Evolutionary conservation across 2,329 filamentous ascomycete genomes (phyloP).

Genomic region (Davidsoniella virescens): DNA sequence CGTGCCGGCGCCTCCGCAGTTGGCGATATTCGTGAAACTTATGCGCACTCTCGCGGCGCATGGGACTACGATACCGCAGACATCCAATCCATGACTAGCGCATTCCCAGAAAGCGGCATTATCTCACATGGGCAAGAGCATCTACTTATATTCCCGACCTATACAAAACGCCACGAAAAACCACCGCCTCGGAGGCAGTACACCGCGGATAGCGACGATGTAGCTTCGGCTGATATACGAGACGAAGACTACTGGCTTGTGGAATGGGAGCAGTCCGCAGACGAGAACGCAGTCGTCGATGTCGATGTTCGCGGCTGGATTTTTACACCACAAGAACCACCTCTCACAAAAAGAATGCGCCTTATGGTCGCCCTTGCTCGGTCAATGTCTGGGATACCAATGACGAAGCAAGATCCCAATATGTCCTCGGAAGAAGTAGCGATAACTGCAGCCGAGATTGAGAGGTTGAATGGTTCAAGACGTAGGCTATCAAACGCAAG

Average conservation of each 20-base stretch:
- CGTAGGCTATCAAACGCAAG: neutral
- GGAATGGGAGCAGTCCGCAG: conserved; percentile 66
- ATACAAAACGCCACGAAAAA: conserved; percentile 52
- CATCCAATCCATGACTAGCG: conserved; percentile 43
- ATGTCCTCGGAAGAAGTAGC: conserved; percentile 3
- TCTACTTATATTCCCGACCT: conserved; percentile 90
- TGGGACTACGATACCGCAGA: conserved; percentile 18
- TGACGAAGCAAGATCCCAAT: conserved; percentile 31
- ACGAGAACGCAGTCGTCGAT: conserved; percentile 74
- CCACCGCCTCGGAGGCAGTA: neutral
- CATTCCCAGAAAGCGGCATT: conserved; percentile 75
- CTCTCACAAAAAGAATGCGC: conserved; percentile 73
- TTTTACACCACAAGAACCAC: conserved; percentile 70
- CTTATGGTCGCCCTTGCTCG: conserved; percentile 74
- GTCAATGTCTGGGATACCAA: conserved; percentile 72
- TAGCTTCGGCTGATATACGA: conserved; percentile 26
- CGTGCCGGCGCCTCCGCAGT: conserved; percentile 39
- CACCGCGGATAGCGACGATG: conserved; percentile 17
- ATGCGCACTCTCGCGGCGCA: conserved; percentile 33
- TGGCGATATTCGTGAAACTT: conserved; percentile 42
- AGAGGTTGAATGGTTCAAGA: conserved; percentile 25
- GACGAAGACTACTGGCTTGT: conserved; percentile 61
- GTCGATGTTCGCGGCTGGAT: conserved; percentile 94
- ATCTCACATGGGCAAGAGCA: conserved; percentile 69
- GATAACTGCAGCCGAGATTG: conserved; percentile 44